Evolutionary conservation across 495 filamentous ascomycete species (phyloP).

Genomic region (Trypethelium eluteriae): DNA sequence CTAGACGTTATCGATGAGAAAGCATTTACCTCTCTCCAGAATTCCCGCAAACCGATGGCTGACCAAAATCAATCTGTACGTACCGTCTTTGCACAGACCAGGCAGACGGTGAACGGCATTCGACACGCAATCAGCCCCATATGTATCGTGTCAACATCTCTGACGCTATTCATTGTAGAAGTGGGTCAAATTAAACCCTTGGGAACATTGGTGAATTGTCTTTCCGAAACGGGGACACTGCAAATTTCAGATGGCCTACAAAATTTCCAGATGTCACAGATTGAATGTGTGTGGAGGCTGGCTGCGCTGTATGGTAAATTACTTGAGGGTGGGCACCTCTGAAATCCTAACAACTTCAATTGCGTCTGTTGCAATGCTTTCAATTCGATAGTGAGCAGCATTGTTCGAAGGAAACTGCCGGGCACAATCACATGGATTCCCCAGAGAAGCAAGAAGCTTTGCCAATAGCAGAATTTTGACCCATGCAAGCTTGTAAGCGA

Average conservation of each 20-base stretch:
- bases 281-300: too few relatives aligned
- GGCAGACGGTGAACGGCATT: background rate
- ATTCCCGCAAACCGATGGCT: background rate
- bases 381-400: background rate
- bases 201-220: background rate
- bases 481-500: background rate
- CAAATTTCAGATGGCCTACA: background rate
- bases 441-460: background rate
- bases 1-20: background rate
- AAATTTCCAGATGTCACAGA: too few relatives aligned
- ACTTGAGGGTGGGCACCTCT: too few relatives aligned
- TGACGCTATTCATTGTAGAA: background rate
- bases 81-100: background rate
- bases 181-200: background rate
- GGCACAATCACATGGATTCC: background rate
- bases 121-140: background rate
- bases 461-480: background rate
- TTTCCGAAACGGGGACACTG: background rate
- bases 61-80: background rate
- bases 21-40: background rate
- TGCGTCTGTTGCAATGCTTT: background rate
- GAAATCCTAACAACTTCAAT: too few relatives aligned
- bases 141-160: background rate
- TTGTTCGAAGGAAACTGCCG: background rate
- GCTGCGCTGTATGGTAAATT: too few relatives aligned